These are phyloP conservation scores for Omphalea diandra DNA, from an alignment of 441 rosid genomes.

Conservation along the genomic window DNA sequence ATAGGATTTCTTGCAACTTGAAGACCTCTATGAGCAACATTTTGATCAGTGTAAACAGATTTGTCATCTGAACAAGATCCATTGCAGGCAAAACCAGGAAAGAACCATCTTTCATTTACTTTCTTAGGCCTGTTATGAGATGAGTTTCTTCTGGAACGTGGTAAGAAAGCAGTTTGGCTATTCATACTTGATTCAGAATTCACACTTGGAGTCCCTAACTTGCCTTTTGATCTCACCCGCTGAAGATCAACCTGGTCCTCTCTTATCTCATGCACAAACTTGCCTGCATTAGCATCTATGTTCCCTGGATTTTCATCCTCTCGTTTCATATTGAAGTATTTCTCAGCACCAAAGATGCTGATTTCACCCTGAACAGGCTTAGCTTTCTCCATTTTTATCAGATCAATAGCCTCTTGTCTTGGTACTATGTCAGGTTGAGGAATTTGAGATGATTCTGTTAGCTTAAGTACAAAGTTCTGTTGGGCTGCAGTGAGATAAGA, in stretches of 20 bases:
- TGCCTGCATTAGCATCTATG: constrained; percentile 20
- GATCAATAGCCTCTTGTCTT: constrained; percentile 32
- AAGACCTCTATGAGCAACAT: constrained; percentile 21
- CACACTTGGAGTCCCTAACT: constrained; percentile 56
- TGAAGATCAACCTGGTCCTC: constrained; percentile 36
- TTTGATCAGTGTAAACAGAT: constrained; percentile 41
- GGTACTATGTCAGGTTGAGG: constrained; percentile 37
- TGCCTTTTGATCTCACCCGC: constrained; percentile 36
- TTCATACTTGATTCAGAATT: constrained; percentile 67
- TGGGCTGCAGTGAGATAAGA: constrained; percentile 44
- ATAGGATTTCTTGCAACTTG: constrained; percentile 26
- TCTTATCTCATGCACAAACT: constrained; percentile 16
- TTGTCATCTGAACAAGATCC: constrained; percentile 63
- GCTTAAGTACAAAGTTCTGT: constrained; percentile 39
- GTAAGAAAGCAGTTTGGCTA: constrained; percentile 53
- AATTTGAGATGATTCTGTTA: constrained; percentile 32
- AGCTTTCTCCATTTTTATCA: constrained; percentile 32
- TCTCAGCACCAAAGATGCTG: constrained; percentile 71
- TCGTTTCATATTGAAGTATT: constrained; percentile 60
- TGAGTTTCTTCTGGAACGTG: constrained; percentile 27
- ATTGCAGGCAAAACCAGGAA: constrained; percentile 57
- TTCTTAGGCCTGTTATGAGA: constrained; percentile 37
- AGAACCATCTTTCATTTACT: constrained; percentile 45
- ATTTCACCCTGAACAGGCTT: constrained; percentile 47
- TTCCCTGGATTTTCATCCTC: constrained; percentile 32